Percentiles rank a stretch among this genome's conserved stretches.
Evolutionary conservation across 495 filamentous ascomycete species (phyloP).

Genomic region (Viridothelium virens): DNA sequence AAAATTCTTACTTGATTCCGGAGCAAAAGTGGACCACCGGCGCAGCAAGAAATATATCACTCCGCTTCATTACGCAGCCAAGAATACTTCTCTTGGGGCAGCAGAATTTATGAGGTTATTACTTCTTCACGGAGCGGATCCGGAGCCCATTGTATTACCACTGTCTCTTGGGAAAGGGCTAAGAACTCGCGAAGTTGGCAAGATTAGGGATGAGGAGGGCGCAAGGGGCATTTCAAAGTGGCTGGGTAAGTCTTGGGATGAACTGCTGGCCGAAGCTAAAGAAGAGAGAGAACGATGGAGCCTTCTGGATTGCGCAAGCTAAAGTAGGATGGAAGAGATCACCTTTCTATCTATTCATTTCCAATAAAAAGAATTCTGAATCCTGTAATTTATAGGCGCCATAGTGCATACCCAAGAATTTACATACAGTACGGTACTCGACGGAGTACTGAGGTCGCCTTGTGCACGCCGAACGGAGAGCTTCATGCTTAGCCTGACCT

Average conservation of each 20-base stretch:
- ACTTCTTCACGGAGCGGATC: slow-evolving; percentile 22
- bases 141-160: neutral
- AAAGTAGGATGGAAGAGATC: too few species aligned
- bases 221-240: neutral
- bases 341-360: too few species aligned
- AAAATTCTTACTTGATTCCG: slow-evolving; percentile 20
- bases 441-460: too few species aligned
- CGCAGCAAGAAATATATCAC: neutral
- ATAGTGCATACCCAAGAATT: too few species aligned
- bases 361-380: too few species aligned
- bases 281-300: neutral
- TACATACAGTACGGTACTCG: too few species aligned
- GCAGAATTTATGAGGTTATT: slow-evolving; percentile 25
- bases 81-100: slow-evolving; percentile 10
- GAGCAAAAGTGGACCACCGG: slow-evolving; percentile 18
- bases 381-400: too few species aligned
- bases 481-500: too few species aligned
- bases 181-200: neutral
- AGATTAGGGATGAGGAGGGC: neutral
- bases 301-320: neutral
- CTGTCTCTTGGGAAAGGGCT: neutral
- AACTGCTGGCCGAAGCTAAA: neutral
- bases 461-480: too few species aligned
- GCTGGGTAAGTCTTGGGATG: slow-evolving; percentile 2
- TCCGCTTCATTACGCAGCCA: slow-evolving; percentile 21